Base-by-base conservation (phyloP, 2,329 filamentous ascomycete species). In the Colletotrichum musae region DNA sequence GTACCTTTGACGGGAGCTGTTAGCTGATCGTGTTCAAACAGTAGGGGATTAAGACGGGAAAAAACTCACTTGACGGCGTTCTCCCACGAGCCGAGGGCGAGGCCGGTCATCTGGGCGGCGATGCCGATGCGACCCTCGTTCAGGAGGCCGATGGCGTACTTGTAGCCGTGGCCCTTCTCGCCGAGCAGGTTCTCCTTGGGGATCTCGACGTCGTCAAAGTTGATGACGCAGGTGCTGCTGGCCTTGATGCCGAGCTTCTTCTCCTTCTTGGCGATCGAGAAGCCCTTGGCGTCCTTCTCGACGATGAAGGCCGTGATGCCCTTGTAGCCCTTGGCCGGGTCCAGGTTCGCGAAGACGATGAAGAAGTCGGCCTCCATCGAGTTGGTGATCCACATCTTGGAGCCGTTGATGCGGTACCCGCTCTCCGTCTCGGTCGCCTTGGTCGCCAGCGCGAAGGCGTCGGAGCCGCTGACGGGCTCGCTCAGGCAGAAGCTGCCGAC, bases 361-460 rank as follows among this genome's bases (percentile, higher is more conserved):
- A 98, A 99, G 85, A 98, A 92, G 70, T 91, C 91, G 21, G 96
- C 93, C 84, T 99, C 96, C 85, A 95, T 91, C 58, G 93, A 92
- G 87, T 99, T 99, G 72, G 96, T 99, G 83, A 99, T 99, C 96
- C 96, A 99, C 96, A 99, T 99, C 89, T 99, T 99, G 81, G 90
- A 91, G 58, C 96, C 96, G 70, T 90, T 93, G 81, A 99, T 93
- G 82, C 88, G 91, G 85, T 95, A 99, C 41, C 95, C 94, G 72
- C 91, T 88, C 24, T 90, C 87, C 0, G 94, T 96, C 86, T 95
- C 93, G 67, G 89, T 91, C 51, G 96, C 96, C 80, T 94, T 95
- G 66, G 96, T 98, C 74, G 94, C 92, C 72, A 99, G 87, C 1
- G 97, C 97, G 78, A 99, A 99, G 48, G 96, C 96, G 79, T 99